Conservation (phyloP, 768 basidiomycete genomes). For the Leccinum boreale region DNA sequence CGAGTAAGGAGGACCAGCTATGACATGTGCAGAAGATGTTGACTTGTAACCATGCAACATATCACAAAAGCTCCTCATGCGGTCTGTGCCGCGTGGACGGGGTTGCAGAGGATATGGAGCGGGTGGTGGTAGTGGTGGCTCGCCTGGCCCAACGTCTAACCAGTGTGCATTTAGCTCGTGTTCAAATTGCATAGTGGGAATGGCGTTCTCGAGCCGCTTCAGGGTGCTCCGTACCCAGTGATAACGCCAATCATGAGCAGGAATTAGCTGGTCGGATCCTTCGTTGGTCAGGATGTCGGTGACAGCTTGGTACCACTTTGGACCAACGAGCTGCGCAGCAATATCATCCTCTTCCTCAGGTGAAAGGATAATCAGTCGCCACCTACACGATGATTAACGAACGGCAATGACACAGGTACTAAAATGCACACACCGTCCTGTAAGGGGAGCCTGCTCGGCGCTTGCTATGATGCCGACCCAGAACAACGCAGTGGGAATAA, state of each 20-base stretch:
- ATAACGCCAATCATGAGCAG: slow-evolving; percentile 84
- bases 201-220: slow-evolving; percentile 68
- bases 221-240: slow-evolving; percentile 82
- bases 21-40: slow-evolving; percentile 47
- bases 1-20: slow-evolving; percentile 85
- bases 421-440: slow-evolving; percentile 62
- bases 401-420: neutral
- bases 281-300: slow-evolving; percentile 70
- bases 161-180: slow-evolving; percentile 53
- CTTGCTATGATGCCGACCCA: slow-evolving; percentile 71
- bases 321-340: slow-evolving; percentile 73
- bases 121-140: slow-evolving; percentile 73
- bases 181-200: slow-evolving; percentile 66
- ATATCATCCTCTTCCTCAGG: slow-evolving; percentile 93
- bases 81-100: slow-evolving; percentile 73
- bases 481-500: slow-evolving; percentile 60
- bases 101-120: slow-evolving; percentile 79
- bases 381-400: slow-evolving; percentile 42
- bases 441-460: slow-evolving; percentile 74
- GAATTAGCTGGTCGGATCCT: slow-evolving; percentile 60
- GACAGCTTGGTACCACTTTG: slow-evolving; percentile 86
- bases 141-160: slow-evolving; percentile 47
- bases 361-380: slow-evolving; percentile 84
- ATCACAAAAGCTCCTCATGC: slow-evolving; percentile 57
- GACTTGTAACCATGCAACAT: slow-evolving; percentile 43